Evolutionary conservation across 768 basidiomycete genomes (phyloP).

Genomic region (Multifurca ochricompacta): DNA sequence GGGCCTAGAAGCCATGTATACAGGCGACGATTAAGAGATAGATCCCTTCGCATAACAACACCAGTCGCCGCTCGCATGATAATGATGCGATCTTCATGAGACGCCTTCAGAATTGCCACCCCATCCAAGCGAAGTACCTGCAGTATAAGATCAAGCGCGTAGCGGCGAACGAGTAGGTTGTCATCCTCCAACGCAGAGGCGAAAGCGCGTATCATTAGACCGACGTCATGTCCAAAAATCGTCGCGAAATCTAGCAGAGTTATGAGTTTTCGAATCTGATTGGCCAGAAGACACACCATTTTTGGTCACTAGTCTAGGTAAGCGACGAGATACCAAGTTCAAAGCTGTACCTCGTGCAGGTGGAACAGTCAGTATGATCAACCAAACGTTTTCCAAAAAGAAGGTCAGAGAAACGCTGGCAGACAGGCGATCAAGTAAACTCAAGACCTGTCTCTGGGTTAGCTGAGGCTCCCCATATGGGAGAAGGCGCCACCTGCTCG

Average conservation of each 20-base stretch:
- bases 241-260: conserved; percentile 46
- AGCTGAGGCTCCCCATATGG: neutral
- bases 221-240: conserved; percentile 79
- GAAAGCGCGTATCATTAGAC: conserved; percentile 91
- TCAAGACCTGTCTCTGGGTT: conserved; percentile 50
- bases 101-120: conserved; percentile 57
- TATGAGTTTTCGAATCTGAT: neutral
- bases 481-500: conserved; percentile 52
- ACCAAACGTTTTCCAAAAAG: conserved; percentile 94
- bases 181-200: conserved; percentile 89
- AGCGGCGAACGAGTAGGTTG: conserved; percentile 82
- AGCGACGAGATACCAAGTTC: conserved; percentile 75
- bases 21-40: conserved; percentile 86
- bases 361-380: conserved; percentile 86
- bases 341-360: conserved; percentile 78
- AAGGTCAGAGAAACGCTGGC: conserved; percentile 79
- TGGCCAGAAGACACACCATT: conserved; percentile 46
- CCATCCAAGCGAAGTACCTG: conserved; percentile 72
- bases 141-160: conserved; percentile 76
- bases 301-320: conserved; percentile 61
- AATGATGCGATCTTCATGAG: conserved; percentile 65
- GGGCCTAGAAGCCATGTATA: conserved; percentile 91
- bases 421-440: conserved; percentile 73
- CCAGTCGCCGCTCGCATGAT: conserved; percentile 81
- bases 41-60: conserved; percentile 86